Conservation (phyloP, 768 basidiomycete genomes). For the Cyathus striatus region DNA sequence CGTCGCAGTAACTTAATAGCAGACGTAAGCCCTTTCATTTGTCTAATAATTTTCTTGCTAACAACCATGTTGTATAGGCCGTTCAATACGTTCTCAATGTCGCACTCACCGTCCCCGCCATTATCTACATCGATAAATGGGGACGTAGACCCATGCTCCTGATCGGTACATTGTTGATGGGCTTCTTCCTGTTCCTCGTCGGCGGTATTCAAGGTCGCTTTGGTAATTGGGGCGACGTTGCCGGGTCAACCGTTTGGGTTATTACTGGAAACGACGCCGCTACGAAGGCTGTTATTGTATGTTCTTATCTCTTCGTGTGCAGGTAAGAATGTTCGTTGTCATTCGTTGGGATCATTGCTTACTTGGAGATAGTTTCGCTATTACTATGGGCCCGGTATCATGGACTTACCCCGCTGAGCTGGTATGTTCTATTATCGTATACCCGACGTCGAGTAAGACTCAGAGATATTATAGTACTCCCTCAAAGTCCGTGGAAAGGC, state of each 20-base stretch:
- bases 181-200: constrained; percentile 73
- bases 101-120: constrained; percentile 40
- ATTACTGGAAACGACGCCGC: constrained; percentile 48
- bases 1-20: constrained; percentile 73
- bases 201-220: constrained; percentile 69
- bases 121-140: constrained; percentile 71
- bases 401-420: constrained; percentile 73
- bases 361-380: constrained; percentile 43
- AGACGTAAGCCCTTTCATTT: constrained; percentile 23
- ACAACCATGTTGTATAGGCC: constrained; percentile 33
- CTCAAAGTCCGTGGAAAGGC: constrained; percentile 61
- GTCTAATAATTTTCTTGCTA: not conserved
- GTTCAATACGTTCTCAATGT: constrained; percentile 60
- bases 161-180: constrained; percentile 61
- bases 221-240: constrained; percentile 55
- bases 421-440: constrained; percentile 14
- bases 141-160: constrained; percentile 76
- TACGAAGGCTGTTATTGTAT: constrained; percentile 71
- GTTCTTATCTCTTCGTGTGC: constrained; percentile 74
- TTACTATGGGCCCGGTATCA: constrained; percentile 75
- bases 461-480: constrained; percentile 34
- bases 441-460: too few relatives aligned
- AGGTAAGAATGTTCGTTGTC: constrained; percentile 16
- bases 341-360: not conserved
- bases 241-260: constrained; percentile 38